Evolutionary conservation across 495 filamentous ascomycete species (phyloP), one percentile per base, ranked within the genome.

Genomic region (Chaetomium tenue): DNA sequence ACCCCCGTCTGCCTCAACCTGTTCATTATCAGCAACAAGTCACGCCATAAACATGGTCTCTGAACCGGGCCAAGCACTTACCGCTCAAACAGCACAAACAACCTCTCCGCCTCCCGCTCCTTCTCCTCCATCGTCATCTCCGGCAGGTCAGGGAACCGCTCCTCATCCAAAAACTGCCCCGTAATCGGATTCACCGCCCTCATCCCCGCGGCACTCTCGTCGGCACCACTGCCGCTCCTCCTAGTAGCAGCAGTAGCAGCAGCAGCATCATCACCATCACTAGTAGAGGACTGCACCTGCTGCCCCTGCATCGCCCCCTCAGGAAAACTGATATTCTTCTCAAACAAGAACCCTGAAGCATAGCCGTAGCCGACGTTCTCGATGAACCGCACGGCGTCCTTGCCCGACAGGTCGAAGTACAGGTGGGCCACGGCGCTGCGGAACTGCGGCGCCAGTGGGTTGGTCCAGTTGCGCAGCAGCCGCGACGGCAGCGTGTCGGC

Each of bases 41-140:
- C 8, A 7, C 23, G 12, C 1, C 25, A 44, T 12, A 8, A 22
- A 50, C 48, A 53, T 2, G 13, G 5, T 0, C 8, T 5, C 7
- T 23, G 12, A 1, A 39, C 33, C 16, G 9, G 28, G 13, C 26
- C 18, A 39, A 57, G 70, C 13, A 44, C 76, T 67, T 78, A 91
- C 91, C 92, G 86, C 76, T 98, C 93, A 76, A 98, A 98, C 18
- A 98, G 80, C 16, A 98, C 91, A 77, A 98, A 97, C 0, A 98
- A 77, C 68, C 84, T 87, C 74, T 98, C 94, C 0, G 94, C 94
- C 74, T 98, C 94, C 51, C 91, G 81, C 71, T 97, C 91, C 75
- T 89, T 97, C 81, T 98, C 93, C 64, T 90, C 94, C 39, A 87
- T 79, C 7, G 89, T 93, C 94, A 98, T 98, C 22, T 87, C 83